A percentile compares a stretch with the other conserved stretches of the same genome.
Conservation (phyloP, 192 early-diverging fungal genomes). For the Podila horticola region DNA sequence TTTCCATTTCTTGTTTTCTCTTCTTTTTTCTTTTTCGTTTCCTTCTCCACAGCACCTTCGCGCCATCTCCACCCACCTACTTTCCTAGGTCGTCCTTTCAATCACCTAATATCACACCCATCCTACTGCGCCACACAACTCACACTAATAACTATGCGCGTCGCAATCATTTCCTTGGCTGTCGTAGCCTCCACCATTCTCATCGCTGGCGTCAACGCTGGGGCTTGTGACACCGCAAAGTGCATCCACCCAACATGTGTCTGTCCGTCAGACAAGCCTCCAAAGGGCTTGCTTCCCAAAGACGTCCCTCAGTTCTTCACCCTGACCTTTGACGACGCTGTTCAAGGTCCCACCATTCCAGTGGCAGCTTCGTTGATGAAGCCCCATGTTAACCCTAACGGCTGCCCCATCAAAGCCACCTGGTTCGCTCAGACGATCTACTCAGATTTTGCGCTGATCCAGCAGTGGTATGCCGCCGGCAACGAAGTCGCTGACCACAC, state of each 20-base stretch:
- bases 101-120: background rate
- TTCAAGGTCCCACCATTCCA: slow-evolving; percentile 54
- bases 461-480: slow-evolving; percentile 69
- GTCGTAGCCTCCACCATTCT: background rate
- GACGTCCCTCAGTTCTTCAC: slow-evolving; percentile 68
- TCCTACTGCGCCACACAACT: background rate
- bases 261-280: slow-evolving; percentile 59
- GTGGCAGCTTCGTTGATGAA: slow-evolving; percentile 15
- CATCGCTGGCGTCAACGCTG: slow-evolving; percentile 8
- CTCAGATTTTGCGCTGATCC: slow-evolving; percentile 68
- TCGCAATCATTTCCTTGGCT: background rate
- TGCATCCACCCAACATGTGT: slow-evolving; percentile 63
- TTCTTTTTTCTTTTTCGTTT: background rate
- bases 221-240: slow-evolving; percentile 57
- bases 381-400: slow-evolving; percentile 56
- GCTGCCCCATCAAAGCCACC: slow-evolving; percentile 67
- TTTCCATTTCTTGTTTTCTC: background rate
- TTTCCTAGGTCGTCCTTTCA: background rate
- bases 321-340: slow-evolving; percentile 73
- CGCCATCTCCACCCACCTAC: background rate
- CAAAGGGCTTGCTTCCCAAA: slow-evolving; percentile 56
- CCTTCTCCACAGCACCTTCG: background rate
- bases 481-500: slow-evolving; percentile 75
- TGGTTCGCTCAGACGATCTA: slow-evolving; percentile 72
- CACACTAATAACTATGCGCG: background rate